Percentiles rank a stretch among this genome's conserved stretches.
Conservation (phyloP, 129 eudicot species). For the Silybum marianum region DNA sequence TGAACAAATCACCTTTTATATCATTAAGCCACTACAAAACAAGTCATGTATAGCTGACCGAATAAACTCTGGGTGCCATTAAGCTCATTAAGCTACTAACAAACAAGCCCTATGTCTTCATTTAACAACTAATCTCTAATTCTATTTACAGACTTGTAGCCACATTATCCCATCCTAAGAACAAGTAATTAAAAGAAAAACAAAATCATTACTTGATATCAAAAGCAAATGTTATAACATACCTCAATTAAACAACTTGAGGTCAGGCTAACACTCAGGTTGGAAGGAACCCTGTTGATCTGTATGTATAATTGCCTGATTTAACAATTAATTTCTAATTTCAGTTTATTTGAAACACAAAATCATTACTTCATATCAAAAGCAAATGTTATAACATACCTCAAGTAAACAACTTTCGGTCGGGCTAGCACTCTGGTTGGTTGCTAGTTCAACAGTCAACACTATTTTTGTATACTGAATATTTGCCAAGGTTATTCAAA, state of each 20-base stretch:
- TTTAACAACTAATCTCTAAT: too few relatives aligned
- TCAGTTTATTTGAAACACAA: too few relatives aligned
- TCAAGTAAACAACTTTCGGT: conserved; percentile 60
- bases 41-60: too few relatives aligned
- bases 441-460: conserved; percentile 23
- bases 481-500: conserved; percentile 55
- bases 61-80: too few relatives aligned
- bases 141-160: too few relatives aligned
- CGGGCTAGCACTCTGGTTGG: conserved; percentile 41
- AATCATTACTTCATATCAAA: not conserved
- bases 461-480: conserved; percentile 49
- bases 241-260: conserved; percentile 72
- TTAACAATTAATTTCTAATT: too few relatives aligned
- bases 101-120: too few relatives aligned
- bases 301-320: too few relatives aligned
- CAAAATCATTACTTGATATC: not conserved
- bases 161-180: not conserved
- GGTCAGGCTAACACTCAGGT: conserved; percentile 39
- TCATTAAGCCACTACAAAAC: too few relatives aligned
- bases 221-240: conserved; percentile 18
- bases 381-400: conserved; percentile 38
- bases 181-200: not conserved
- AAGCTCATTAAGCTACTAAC: too few relatives aligned
- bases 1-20: too few relatives aligned
- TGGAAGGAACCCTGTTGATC: too few relatives aligned